phyloP scores from a whole-genome alignment of 352 stramenopile genomes.

The Aphanomyces euteiches region DNA sequence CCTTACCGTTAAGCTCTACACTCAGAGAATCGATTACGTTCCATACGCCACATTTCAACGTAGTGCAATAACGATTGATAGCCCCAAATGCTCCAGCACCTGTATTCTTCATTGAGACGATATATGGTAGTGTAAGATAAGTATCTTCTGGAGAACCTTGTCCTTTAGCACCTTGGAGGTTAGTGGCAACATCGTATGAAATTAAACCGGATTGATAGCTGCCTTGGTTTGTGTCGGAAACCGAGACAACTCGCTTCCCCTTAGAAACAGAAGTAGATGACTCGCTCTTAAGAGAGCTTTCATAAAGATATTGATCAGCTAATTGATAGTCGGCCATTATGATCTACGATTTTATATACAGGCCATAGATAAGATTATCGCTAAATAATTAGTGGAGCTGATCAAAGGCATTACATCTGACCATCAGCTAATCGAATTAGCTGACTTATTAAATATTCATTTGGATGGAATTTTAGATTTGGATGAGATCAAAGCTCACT shows the following conservation, averaged over 20 bases:
- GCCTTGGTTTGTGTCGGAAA: slow-evolving; percentile 32
- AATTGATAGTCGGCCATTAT: slow-evolving; percentile 26
- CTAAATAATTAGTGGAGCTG: slow-evolving; percentile 19
- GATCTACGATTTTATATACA: background rate
- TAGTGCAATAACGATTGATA: slow-evolving; percentile 33
- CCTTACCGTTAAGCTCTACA: slow-evolving; percentile 36
- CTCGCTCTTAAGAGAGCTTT: slow-evolving; percentile 15
- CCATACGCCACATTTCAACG: slow-evolving; percentile 36
- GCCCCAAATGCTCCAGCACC: slow-evolving; percentile 8
- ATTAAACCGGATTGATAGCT: slow-evolving; percentile 31
- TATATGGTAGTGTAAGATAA: slow-evolving; percentile 33
- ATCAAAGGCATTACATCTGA: slow-evolving; percentile 24
- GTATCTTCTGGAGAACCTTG: slow-evolving; percentile 31
- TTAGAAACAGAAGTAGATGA: background rate
- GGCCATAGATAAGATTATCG: slow-evolving; percentile 16
- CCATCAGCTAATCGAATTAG: slow-evolving; percentile 14
- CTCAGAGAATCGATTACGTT: slow-evolving; percentile 37
- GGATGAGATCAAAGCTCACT: background rate
- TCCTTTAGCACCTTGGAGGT: slow-evolving; percentile 32
- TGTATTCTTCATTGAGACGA: slow-evolving; percentile 31
- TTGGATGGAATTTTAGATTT: slow-evolving; percentile 13
- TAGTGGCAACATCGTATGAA: slow-evolving; percentile 30
- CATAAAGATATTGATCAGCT: slow-evolving; percentile 11
- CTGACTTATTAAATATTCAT: slow-evolving; percentile 26
- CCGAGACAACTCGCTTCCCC: slow-evolving; percentile 2